Evolutionary conservation across 73 alveolate genomes (phyloP).

Genomic region (Diophrys sp.): DNA sequence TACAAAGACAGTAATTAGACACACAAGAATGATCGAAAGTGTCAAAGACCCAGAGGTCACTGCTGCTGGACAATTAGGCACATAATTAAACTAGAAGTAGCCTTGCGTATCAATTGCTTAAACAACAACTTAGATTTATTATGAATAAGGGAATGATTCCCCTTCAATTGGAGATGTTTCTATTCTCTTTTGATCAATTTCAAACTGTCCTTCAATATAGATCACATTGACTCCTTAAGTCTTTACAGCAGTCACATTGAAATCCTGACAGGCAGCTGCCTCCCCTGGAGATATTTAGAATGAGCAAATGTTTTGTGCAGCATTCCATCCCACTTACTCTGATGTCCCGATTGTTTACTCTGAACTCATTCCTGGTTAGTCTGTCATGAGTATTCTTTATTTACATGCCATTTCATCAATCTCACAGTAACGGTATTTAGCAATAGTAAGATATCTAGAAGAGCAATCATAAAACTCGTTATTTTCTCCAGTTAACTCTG

Average conservation of each 20-base stretch:
- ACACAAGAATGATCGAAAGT: background rate
- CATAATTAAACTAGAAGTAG: background rate
- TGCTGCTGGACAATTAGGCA: background rate
- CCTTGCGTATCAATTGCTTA: background rate
- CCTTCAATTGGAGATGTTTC: background rate
- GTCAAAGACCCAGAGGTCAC: background rate
- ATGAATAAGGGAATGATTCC: background rate
- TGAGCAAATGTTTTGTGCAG: background rate
- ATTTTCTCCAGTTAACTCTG: background rate
- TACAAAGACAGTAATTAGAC: background rate
- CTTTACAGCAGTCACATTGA: background rate
- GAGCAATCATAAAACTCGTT: background rate
- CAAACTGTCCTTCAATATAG: background rate
- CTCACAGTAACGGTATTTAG: background rate
- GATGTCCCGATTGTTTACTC: background rate
- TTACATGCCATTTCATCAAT: background rate
- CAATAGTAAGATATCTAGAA: background rate
- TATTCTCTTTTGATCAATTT: background rate
- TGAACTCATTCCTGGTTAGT: background rate
- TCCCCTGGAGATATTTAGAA: background rate
- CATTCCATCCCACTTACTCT: background rate
- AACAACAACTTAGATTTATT: background rate
- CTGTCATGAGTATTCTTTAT: background rate
- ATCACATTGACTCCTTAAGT: background rate
- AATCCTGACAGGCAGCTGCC: background rate